These are phyloP conservation scores for Acorus calamus DNA, from an alignment of 106 monocot genomes.

Conservation along the genomic window DNA sequence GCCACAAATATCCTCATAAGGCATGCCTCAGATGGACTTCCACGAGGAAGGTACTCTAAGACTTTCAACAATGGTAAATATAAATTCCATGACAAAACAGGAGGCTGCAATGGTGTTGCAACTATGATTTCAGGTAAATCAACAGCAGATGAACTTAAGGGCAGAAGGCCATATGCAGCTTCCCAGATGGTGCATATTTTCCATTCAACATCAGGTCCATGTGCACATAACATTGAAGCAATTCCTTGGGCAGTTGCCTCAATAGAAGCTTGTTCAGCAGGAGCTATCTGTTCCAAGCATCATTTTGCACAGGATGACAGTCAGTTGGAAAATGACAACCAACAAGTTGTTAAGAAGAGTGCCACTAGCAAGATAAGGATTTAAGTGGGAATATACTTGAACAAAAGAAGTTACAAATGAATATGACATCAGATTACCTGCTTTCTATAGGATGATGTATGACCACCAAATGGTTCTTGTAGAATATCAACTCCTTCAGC, in stretches of 20 bases:
- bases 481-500: conserved; percentile 73
- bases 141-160: conserved; percentile 82
- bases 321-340: too few species aligned
- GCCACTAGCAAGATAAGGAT: too few species aligned
- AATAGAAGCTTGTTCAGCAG: conserved; percentile 66
- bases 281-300: conserved; percentile 35
- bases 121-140: conserved; percentile 96
- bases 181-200: conserved; percentile 98
- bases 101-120: conserved; percentile 83
- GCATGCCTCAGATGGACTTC: conserved; percentile 97
- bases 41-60: conserved; percentile 85
- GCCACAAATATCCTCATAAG: conserved; percentile 98
- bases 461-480: conserved; percentile 56
- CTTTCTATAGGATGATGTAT: conserved; percentile 56
- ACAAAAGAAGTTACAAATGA: background rate
- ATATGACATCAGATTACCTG: conserved; percentile 34
- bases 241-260: conserved; percentile 99
- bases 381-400: background rate
- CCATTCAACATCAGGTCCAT: conserved; percentile 98
- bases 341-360: too few species aligned
- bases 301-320: background rate
- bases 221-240: conserved; percentile 91
- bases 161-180: conserved; percentile 96
- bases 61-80: conserved; percentile 88
- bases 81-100: conserved; percentile 83